These are phyloP conservation scores for Trichoderma asperelloides DNA, from an alignment of 495 filamentous ascomycete species.

Conservation along the genomic window DNA sequence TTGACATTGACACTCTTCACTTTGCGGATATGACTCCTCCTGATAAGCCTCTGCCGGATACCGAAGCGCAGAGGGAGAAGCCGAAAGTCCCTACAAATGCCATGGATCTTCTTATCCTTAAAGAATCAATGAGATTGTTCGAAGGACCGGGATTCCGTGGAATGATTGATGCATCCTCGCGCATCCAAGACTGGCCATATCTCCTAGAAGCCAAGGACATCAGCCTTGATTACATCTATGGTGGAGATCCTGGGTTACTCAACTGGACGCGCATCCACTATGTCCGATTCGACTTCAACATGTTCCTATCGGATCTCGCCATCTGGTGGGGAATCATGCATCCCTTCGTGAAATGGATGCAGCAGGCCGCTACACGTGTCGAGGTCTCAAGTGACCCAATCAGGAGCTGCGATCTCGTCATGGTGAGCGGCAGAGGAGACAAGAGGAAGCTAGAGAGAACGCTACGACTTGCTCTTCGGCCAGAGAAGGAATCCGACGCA, in stretches of 20 bases:
- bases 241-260: background rate
- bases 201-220: background rate
- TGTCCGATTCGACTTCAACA: slow-evolving; percentile 1
- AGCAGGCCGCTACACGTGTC: background rate
- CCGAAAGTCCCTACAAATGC: background rate
- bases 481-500: background rate
- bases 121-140: background rate
- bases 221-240: background rate
- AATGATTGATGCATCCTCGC: background rate
- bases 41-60: background rate
- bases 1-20: slow-evolving; percentile 3
- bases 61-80: background rate
- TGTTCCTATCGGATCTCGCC: slow-evolving; percentile 3
- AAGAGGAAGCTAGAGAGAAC: background rate
- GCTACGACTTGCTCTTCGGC: background rate
- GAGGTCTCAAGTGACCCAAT: background rate
- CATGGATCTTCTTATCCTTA: background rate
- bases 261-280: background rate
- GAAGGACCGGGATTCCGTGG: background rate
- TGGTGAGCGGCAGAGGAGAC: background rate
- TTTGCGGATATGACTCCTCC: background rate
- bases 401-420: background rate
- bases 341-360: slow-evolving; percentile 2
- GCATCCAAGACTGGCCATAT: slow-evolving; percentile 4
- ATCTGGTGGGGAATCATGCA: background rate